phyloP scores from a whole-genome alignment of 1,284 basidiomycete genomes.

The Cutaneotrichosporon sp. region DNA sequence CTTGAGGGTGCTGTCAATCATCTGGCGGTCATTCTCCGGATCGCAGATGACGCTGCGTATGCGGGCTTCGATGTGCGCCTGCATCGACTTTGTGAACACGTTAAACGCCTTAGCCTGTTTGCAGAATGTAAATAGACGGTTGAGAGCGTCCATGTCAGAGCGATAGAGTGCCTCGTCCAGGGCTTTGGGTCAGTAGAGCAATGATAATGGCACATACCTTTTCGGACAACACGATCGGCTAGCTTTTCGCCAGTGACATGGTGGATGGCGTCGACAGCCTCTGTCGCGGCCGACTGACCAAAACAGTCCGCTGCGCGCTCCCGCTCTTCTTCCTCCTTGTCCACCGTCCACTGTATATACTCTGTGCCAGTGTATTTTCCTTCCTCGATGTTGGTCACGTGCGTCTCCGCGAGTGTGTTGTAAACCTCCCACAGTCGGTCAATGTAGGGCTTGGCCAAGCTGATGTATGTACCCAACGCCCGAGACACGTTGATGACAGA shows the following conservation, averaged over 20 bases:
- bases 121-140: conserved; percentile 61
- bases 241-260: conserved; percentile 21
- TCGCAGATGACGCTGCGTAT: conserved; percentile 35
- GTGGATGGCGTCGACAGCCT: conserved; percentile 20
- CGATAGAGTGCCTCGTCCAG: conserved; percentile 57
- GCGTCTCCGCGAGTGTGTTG: conserved; percentile 6
- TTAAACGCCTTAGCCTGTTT: conserved; percentile 56
- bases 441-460: conserved; percentile 25
- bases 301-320: conserved; percentile 23
- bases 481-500: conserved; percentile 20
- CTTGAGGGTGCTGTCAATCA: conserved; percentile 69
- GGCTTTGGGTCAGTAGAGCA: conserved; percentile 55
- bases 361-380: conserved; percentile 20
- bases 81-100: conserved; percentile 60
- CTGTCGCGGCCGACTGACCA: conserved; percentile 13
- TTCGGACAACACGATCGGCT: conserved; percentile 18
- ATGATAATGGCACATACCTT: conserved; percentile 51
- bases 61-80: conserved; percentile 51
- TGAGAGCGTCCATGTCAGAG: conserved; percentile 54
- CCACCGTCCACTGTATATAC: conserved; percentile 34
- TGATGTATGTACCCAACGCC: conserved; percentile 17
- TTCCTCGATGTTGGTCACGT: conserved; percentile 18
- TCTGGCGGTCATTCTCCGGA: conserved; percentile 58
- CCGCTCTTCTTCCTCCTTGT: conserved; percentile 29
- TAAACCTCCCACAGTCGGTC: conserved; percentile 25